Base-by-base conservation (phyloP, 2,329 filamentous ascomycete genomes). In the Chaetomiaceae sp. region DNA sequence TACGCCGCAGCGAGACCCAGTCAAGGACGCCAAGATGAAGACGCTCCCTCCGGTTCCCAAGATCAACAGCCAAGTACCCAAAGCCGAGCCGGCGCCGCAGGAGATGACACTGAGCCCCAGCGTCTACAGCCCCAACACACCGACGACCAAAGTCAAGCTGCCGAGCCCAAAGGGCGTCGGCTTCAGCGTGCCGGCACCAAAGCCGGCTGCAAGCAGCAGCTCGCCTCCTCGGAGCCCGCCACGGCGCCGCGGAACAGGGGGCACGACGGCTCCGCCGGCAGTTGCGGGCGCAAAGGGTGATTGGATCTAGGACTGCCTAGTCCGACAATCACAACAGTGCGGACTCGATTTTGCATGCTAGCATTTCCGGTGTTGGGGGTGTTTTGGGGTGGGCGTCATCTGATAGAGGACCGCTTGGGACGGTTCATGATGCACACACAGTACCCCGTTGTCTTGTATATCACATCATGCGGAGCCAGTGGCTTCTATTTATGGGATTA, bases 61-160 rank as follows among this genome's bases (percentile, higher is more conserved):
- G n/a, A 47, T 59, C 34, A 48, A 57, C 27, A 46, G 48, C 38
- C 60, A 65, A 31, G 37, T 51, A 3, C 58, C 63, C 8, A 55
- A 60, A 8, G 51, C 63, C 12, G 56, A 61, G 37, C 55, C 47
- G 12, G 59, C 53, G 31, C 36, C 63, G 15, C 64, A 68, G 3
- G 64, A 67, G 12, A 61, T 70, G 27, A 76, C 71, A 1, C 69
- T 83, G 3, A 80, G 73, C 53, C 75, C 81, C 3, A 71, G 73
- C 1, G 77, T 82, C 4, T 83, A 83, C 63, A 73, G 69, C 51
- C 75, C 77, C 0, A 65, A 70, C 20, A 73, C 67, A 48, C 60
- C 61, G 2, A 67, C 61, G 2, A 67, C 64, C 9, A 71, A 66
- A 53, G 57, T 62, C n/a, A 74, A 69, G 58, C 62, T 75, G 12